These are phyloP conservation scores for Fraxinus sp. DNA, from an alignment of 305 asterid genomes.

Conservation along the genomic window DNA sequence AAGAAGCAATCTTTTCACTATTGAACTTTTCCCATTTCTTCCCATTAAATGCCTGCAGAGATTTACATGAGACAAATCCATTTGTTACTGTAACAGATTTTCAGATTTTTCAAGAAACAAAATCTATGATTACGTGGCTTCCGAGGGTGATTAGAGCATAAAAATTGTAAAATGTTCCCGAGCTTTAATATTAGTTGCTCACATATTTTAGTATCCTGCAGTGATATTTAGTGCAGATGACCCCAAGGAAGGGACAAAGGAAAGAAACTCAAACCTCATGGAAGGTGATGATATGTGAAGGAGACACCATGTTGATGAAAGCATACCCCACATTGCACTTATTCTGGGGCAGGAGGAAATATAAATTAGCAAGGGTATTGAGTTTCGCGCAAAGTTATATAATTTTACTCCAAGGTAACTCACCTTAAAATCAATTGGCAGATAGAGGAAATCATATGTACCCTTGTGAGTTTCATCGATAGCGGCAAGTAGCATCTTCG, in stretches of 20 bases:
- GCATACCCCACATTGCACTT: conserved; percentile 35
- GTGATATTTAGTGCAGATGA: background rate
- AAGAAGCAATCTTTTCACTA: conserved; percentile 87
- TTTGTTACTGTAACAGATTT: background rate
- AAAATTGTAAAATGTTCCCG: background rate
- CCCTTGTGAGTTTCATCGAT: conserved; percentile 90
- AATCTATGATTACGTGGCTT: background rate
- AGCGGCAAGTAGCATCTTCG: conserved; percentile 89
- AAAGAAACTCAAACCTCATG: conserved; percentile 52
- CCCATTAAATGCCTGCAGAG: conserved; percentile 73
- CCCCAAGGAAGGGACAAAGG: background rate
- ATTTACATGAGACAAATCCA: background rate
- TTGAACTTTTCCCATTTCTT: conserved; percentile 94
- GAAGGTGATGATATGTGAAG: conserved; percentile 74
- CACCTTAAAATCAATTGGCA: conserved; percentile 98
- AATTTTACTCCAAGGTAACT: background rate
- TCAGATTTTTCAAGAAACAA: background rate
- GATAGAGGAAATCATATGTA: conserved; percentile 84
- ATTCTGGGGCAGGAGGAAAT: conserved; percentile 13
- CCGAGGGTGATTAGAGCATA: conserved; percentile 8
- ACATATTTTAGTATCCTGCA: background rate
- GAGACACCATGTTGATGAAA: conserved; percentile 92
- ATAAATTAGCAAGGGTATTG: conserved; percentile 1
- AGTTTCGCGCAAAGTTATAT: conserved; percentile 6
- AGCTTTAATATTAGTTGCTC: background rate